Conservation (phyloP, 805 yeast genomes). For the Schwanniomyces occidentalis region DNA sequence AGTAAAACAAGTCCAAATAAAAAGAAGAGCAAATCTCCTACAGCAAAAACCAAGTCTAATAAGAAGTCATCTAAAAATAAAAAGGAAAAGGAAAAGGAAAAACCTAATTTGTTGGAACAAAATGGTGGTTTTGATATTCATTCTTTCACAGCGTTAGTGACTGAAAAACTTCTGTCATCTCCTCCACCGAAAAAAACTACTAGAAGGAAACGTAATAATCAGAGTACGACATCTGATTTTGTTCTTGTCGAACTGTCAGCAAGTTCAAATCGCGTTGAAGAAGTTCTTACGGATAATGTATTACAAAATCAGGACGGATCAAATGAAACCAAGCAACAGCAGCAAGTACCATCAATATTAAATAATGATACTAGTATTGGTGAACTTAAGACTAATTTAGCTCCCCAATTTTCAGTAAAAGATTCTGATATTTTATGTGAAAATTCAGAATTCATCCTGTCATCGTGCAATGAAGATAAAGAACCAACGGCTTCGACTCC, state of each 20-base stretch:
- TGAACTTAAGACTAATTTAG: too few species aligned
- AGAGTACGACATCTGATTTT: too few species aligned
- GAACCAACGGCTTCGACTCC: slow-evolving; percentile 1
- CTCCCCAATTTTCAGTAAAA: too few species aligned
- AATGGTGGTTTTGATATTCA: slow-evolving; percentile 21
- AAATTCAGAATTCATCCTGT: too few species aligned
- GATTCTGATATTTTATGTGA: too few species aligned
- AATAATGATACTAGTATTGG: too few species aligned
- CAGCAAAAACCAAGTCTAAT: slow-evolving; percentile 1
- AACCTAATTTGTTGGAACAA: neutral
- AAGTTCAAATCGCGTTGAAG: too few species aligned
- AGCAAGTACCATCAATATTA: too few species aligned
- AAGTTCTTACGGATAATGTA: too few species aligned
- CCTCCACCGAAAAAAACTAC: slow-evolving; percentile 8
- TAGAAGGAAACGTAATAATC: slow-evolving; percentile 4
- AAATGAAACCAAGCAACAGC: too few species aligned
- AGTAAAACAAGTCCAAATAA: neutral
- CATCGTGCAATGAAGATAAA: slow-evolving; percentile 8
- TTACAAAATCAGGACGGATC: too few species aligned
- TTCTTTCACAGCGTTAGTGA: slow-evolving; percentile 26
- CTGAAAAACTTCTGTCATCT: slow-evolving; percentile 17
- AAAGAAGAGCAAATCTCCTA: neutral
- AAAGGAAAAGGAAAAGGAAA: slow-evolving; percentile 6
- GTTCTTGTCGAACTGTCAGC: too few species aligned
- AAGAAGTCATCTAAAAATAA: slow-evolving; percentile 1